Evolutionary conservation across 169 alveolate genomes (phyloP), one percentile per base, ranked within the genome.

Genomic region (Plasmodium blacklocki): DNA sequence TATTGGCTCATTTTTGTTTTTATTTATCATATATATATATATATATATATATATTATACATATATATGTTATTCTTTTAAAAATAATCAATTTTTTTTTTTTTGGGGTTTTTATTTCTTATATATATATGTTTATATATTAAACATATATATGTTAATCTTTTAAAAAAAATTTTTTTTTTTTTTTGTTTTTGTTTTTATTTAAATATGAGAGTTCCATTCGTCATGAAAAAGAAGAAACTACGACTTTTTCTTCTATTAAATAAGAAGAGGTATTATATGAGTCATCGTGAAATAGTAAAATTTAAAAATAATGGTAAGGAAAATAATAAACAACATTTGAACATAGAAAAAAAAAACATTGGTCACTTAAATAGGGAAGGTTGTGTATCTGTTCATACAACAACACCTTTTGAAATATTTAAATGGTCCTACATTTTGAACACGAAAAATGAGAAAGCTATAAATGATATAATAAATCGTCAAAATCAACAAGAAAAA

Each of bases 351-450:
- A 83, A 32, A 11, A 83, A 83, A 29, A 52, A 39, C 32, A 32
- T 29, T 63, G 45, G 47, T 18, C 18, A 52, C 2, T 15, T 50
- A 12, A 50, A 54, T 23, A 26, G 66, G n/a, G 58, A 68, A 58
- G 29, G 71, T 50, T 56, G 18, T 9, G 15, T 7, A 18, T 39
- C 56, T 78, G 23, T 50, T 8, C 71, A 26, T 26, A 50, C 50
- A 29, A 29, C 70, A 2, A 78, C 89, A 2, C 91, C 91, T 12
- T 83, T 49, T 73, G 91, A 83, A 68, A 70, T 83, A 83, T 83
- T 58, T 68, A 67, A 43, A 45, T 83, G 91, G 91, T 83, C 91
- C 23, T 14, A 83, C 23, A 70, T 83, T 70, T 73, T 67, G 18
- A 68, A 83, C 58, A 83, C 86, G 19, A 83, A 47, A 21, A 83